Base-by-base conservation (phyloP, 1,139 yeast species). In the Geotrichum europaeum region DNA sequence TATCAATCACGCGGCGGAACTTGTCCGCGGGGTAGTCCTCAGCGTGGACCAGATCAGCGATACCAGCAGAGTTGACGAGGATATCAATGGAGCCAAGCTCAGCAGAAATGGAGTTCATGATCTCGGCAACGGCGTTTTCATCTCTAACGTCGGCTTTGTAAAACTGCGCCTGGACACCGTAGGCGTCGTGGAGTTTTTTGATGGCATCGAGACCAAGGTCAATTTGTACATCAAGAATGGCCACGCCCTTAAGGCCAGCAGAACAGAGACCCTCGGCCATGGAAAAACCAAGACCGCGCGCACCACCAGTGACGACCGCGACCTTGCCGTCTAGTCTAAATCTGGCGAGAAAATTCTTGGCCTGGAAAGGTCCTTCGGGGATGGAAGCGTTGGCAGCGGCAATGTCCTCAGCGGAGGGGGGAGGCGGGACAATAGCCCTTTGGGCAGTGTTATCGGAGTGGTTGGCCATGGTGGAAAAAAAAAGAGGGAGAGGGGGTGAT, bases 21-120 rank as follows among this genome's bases (percentile, higher is more conserved):
- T 86, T 87, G 64, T 78, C 77, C 32, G 91, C 82, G 10, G 94
- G 90, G 75, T 88, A 87, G 65, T 86, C 89, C 73, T 87, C 92
- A 56, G 95, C 94, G 56, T 89, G 87, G 74, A 81, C 86, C 70
- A 87, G 83, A 72, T 87, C 92, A 71, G 90, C 87, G 72, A 87
- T 87, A 55, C 95, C 91, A 50, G 95, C 92, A 57, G 87, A 78
- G 77, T 87, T 86, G 68, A 87, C 82, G 66, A 87, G 80, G 63
- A 86, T 75, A 69, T 84, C 84, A 53, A 89, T 83, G 63, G 84
- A 78, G 66, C 84, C 84, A 57, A 81, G 81, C 71, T 85, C 89
- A 66, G 79, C 82, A 58, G 76, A 81, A 60, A 84, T 83, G 60
- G 81, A 78, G 65, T 73, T 76, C 66, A 86, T 77, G 28, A 80